Percentiles rank a stretch among this genome's conserved stretches.
phyloP scores from a whole-genome alignment of 2,329 filamentous ascomycete genomes.

The Diaporthe helianthi region DNA sequence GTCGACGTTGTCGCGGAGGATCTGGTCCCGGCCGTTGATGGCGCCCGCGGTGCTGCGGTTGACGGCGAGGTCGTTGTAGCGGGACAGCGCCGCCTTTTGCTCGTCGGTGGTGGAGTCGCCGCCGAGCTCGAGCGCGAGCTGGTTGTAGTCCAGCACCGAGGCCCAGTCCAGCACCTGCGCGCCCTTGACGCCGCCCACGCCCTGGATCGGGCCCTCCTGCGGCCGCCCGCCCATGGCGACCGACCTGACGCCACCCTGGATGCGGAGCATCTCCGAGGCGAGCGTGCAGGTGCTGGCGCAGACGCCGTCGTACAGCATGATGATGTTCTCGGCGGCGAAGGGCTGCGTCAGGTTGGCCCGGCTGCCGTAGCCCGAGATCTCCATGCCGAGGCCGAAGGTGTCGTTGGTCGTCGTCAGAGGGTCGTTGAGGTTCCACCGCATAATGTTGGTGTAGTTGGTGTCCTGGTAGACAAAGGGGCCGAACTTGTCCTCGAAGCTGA shows the following conservation, averaged over 20 bases:
- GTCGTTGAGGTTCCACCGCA: slow-evolving; percentile 60
- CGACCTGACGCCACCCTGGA: slow-evolving; percentile 60
- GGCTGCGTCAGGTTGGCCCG: slow-evolving; percentile 56
- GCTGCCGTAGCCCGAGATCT: slow-evolving; percentile 58
- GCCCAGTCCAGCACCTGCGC: slow-evolving; percentile 47
- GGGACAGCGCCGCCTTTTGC: slow-evolving; percentile 41
- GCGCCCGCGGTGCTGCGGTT: slow-evolving; percentile 44
- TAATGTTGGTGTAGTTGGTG: slow-evolving; percentile 60
- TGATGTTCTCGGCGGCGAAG: slow-evolving; percentile 64
- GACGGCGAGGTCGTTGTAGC: slow-evolving; percentile 44
- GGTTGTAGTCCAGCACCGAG: slow-evolving; percentile 41
- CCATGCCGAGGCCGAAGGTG: slow-evolving; percentile 51
- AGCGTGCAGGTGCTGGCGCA: slow-evolving; percentile 66
- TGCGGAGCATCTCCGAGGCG: slow-evolving; percentile 61
- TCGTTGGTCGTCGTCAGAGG: slow-evolving; percentile 49
- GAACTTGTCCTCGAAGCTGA: slow-evolving; percentile 55
- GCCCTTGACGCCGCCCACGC: slow-evolving; percentile 61
- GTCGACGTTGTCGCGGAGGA: slow-evolving; percentile 45
- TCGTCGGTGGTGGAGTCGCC: slow-evolving; percentile 40
- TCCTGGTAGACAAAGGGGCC: slow-evolving; percentile 49
- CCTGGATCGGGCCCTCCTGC: slow-evolving; percentile 57
- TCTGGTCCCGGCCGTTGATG: slow-evolving; percentile 50
- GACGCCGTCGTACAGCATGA: slow-evolving; percentile 65
- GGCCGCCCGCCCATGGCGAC: slow-evolving; percentile 60
- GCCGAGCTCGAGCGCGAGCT: slow-evolving; percentile 38